Base-by-base conservation (phyloP, 2,329 filamentous ascomycete genomes). In the Mycosphaerella sp. region DNA sequence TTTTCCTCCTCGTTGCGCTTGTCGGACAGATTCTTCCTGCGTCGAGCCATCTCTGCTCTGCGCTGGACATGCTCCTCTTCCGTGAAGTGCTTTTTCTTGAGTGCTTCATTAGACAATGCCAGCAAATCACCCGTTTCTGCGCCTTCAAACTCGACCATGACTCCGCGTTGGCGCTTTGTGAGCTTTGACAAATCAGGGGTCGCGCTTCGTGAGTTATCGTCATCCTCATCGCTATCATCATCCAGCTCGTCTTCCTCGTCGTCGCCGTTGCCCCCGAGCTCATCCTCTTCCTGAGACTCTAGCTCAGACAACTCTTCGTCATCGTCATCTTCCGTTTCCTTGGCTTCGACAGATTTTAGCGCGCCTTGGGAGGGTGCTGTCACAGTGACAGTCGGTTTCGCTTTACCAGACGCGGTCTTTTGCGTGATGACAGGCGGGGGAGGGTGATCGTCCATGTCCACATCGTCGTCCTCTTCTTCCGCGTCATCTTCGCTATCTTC, bases 1-100 rank as follows among this genome's bases (percentile, higher is more conserved):
- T 88, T 89, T 69, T 88, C 85, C 72, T 89, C 85, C 64, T 88
- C 85, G 52, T 87, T 86, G n/a, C 85, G 79, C 73, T 87, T 87
- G 71, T 88, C 85, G 54, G 82, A 86, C 32, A 88, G 74, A 59
- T 88, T 87, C 72, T 88, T 88, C 56, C 85, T 75, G 50, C 85
- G 78, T 53, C 85, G 75, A 7, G 85, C 85, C 84, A 88, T 88
- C 67, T 89, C 85, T 6, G 83, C 82, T 52, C 85, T 76, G 46
- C 85, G 79, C 80, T 87, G 86, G 45, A 82, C 82, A 65, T 86
- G 82, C 65, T 89, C 85, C 66, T 87, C 85, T 0, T 83, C 84
- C 0, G 85, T 87, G 46, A 88, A 73, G 62, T 86, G 82, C 64
- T 87, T 86, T 71, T 86, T 85, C 67, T 84, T 80, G 71, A 85